These are phyloP conservation scores for Neonectria ditissima DNA, from an alignment of 2,329 filamentous ascomycete genomes.

Conservation along the genomic window DNA sequence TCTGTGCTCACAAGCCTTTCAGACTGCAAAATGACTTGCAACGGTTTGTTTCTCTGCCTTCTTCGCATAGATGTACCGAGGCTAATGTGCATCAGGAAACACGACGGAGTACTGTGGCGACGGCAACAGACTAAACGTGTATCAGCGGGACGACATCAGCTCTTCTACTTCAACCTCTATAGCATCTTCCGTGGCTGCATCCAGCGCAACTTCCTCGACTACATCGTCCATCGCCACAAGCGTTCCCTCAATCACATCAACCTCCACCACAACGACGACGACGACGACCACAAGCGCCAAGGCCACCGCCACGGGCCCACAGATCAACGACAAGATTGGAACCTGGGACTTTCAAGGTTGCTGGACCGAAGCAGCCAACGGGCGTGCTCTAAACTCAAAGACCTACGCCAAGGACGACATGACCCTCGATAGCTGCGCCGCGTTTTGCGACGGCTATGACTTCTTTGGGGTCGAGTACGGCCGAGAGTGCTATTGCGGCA, in stretches of 20 bases:
- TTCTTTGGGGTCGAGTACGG: constrained; percentile 53
- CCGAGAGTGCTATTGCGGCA: constrained; percentile 55
- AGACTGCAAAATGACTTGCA: constrained; percentile 53
- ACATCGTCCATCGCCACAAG: background rate
- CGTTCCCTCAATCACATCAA: background rate
- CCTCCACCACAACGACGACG: constrained; percentile 16
- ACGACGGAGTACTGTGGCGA: constrained; percentile 54
- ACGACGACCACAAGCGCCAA: constrained; percentile 31
- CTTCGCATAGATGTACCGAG: background rate
- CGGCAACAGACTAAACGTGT: constrained; percentile 50
- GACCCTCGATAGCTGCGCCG: constrained; percentile 51
- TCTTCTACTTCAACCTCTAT: constrained; percentile 13
- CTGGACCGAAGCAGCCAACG: constrained; percentile 49
- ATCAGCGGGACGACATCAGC: constrained; percentile 40
- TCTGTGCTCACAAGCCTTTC: constrained; percentile 45
- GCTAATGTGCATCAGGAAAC: constrained; percentile 43
- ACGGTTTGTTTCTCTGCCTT: constrained; percentile 31
- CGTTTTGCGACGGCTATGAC: constrained; percentile 45
- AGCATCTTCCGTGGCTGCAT: background rate
- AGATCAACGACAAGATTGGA: constrained; percentile 41
- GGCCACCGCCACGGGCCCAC: constrained; percentile 37
- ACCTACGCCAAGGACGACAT: constrained; percentile 48
- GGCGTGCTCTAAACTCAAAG: constrained; percentile 47
- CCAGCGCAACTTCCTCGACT: background rate
- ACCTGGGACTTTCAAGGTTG: constrained; percentile 52